Evolutionary conservation across 306 rosid species (phyloP).

Genomic region (Vigna radiata): DNA sequence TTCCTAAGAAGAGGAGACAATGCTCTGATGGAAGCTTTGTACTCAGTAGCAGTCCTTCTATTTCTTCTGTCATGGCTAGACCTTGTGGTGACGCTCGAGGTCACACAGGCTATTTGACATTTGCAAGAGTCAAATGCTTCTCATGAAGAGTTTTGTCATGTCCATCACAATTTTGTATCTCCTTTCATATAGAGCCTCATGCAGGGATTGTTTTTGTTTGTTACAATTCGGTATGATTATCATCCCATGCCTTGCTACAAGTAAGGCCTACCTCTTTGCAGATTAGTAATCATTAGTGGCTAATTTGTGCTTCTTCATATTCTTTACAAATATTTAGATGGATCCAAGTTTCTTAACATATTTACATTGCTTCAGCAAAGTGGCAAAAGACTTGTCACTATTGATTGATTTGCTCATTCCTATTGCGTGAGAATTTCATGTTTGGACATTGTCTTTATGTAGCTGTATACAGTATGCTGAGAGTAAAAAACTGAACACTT

Average conservation of each 20-base stretch:
- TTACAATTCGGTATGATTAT: background rate
- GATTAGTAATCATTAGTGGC: background rate
- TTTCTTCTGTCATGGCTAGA: constrained; percentile 68
- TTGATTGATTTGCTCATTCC: background rate
- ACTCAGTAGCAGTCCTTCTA: constrained; percentile 32
- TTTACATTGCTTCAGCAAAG: background rate
- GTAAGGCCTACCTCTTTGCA: background rate
- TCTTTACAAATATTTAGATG: constrained; percentile 5
- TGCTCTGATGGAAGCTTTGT: constrained; percentile 61
- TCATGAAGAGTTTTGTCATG: constrained; percentile 39
- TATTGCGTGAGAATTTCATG: constrained; percentile 1
- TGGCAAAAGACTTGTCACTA: background rate
- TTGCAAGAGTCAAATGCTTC: constrained; percentile 76
- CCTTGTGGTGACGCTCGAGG: constrained; percentile 84
- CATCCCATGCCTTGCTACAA: background rate
- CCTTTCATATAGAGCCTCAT: constrained; percentile 26
- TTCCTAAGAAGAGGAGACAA: constrained; percentile 73
- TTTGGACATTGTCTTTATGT: constrained; percentile 7
- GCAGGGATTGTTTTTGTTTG: background rate
- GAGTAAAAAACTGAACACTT: background rate
- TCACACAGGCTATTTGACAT: constrained; percentile 92
- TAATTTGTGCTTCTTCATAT: background rate
- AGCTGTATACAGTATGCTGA: background rate
- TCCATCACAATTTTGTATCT: constrained; percentile 7
- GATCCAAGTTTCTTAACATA: background rate